Conservation (phyloP, 139 green algal genomes). For the Mychonastes homosphaera region DNA sequence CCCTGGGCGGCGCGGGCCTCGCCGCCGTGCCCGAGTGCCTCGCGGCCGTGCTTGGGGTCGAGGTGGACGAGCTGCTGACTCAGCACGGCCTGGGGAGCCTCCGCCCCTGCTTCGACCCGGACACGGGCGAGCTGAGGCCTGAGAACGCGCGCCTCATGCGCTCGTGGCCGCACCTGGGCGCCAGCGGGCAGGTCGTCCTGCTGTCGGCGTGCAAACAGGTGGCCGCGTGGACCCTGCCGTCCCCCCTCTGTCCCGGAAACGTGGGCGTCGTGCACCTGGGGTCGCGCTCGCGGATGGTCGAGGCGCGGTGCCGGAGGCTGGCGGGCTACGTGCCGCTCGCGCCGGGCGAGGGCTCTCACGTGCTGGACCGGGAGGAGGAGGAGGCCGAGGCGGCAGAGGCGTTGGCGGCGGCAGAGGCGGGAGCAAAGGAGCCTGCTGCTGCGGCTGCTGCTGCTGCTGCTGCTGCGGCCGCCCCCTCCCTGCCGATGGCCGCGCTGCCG, state of each 20-base stretch:
- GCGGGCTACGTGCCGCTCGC: too few relatives aligned
- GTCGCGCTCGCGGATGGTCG: constrained; percentile 18
- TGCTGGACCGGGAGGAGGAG: too few relatives aligned
- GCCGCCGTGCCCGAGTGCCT: constrained; percentile 10
- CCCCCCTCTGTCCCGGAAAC: constrained; percentile 17
- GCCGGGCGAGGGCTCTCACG: too few relatives aligned
- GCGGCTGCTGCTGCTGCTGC: too few relatives aligned
- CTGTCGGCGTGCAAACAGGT: constrained; percentile 8
- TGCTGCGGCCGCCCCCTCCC: too few relatives aligned
- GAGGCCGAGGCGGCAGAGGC: too few relatives aligned
- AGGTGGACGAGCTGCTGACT: constrained; percentile 17
- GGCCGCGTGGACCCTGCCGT: constrained; percentile 16
- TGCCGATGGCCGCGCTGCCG: too few relatives aligned
- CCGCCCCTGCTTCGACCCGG: constrained; percentile 18
- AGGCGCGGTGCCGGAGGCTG: constrained; percentile 13
- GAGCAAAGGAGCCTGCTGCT: too few relatives aligned
- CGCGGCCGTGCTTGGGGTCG: constrained; percentile 18
- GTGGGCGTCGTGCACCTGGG: constrained; percentile 11
- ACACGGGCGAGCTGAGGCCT: constrained; percentile 14
- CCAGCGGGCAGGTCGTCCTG: constrained; percentile 12
- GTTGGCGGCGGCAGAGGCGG: too few relatives aligned
- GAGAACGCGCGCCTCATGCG: constrained; percentile 11
- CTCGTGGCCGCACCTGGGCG: constrained; percentile 9
- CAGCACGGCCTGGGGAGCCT: constrained; percentile 14
- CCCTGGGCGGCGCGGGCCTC: constrained; percentile 2